Base-by-base conservation (phyloP, 768 basidiomycete genomes). In the Hericium alpestre region DNA sequence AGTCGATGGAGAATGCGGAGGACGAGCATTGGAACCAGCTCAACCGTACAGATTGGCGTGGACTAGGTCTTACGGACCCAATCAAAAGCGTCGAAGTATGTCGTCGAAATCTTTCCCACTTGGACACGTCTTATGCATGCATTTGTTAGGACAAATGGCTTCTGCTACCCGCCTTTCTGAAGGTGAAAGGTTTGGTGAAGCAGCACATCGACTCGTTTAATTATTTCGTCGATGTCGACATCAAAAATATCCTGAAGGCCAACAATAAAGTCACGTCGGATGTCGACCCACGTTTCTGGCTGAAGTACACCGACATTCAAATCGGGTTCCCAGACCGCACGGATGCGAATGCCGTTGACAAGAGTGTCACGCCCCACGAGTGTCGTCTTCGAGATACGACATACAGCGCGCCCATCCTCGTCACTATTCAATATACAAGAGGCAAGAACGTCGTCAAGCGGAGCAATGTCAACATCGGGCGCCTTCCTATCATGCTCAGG, bases 171-270 rank as follows among this genome's bases (percentile, higher is more conserved):
- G 95, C 94, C 10, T 99, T 98, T 66, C 77, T 99, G 53, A 89
- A 94, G 72, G 91, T 96, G 59, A 99, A 99, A 66, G 96, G 96
- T 58, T 84, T 99, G 13, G 96, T 99, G 59, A 98, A 98, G 74
- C 96, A 98, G 68, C 96, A 99, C 68, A 90, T 97, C 63, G 96
- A 97, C 70, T 96, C 93, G 8, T 98, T 93, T 83, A 97, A 97
- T 74, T 94, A 95, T 71, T 98, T 99, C 67, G 93, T 97, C 67
- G 90, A 97, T 64, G 86, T 89, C 46, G 96, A 98, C 67, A 89
- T 99, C 68, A 94, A 93, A 70, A 95, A 93, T 64, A 96, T 99
- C 65, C 84, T 98, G 58, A 88, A 84, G 62, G 92, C 92, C 6
- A 94, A 95, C 68, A 86, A 84, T 73, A 91, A 92, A 68, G 86